These are phyloP conservation scores for Gaeumannomyces sp. DNA, from an alignment of 2,329 filamentous ascomycete species.

Conservation along the genomic window DNA sequence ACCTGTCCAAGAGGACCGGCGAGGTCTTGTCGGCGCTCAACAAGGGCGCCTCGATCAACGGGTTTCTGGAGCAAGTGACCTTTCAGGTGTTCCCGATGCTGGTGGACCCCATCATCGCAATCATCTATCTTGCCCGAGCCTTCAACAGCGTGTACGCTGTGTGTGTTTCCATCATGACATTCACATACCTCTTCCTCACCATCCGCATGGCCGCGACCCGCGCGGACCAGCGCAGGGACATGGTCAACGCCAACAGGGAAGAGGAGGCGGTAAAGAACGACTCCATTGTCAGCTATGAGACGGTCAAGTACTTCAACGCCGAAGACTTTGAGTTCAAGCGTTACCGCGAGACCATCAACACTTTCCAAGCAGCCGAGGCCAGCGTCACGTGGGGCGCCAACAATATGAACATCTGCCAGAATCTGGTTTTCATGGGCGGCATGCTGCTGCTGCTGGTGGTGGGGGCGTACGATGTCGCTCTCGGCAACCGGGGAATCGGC, in stretches of 20 bases:
- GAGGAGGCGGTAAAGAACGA: slow-evolving; percentile 98
- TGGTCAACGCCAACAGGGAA: slow-evolving; percentile 91
- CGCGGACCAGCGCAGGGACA: slow-evolving; percentile 82
- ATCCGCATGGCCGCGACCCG: slow-evolving; percentile 93
- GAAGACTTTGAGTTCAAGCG: slow-evolving; percentile 72
- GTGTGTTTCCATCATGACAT: slow-evolving; percentile 83
- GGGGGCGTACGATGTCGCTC: slow-evolving; percentile 70
- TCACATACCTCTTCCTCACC: slow-evolving; percentile 94
- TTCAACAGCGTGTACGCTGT: slow-evolving; percentile 90
- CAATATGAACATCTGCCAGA: slow-evolving; percentile 75
- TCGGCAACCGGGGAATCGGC: slow-evolving; percentile 57
- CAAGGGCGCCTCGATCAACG: slow-evolving; percentile 94
- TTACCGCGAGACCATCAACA: slow-evolving; percentile 63
- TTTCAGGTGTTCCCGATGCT: slow-evolving; percentile 96
- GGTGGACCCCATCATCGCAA: slow-evolving; percentile 78
- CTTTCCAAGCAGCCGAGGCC: slow-evolving; percentile 69
- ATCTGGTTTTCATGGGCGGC: slow-evolving; percentile 72
- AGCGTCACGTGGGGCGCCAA: slow-evolving; percentile 71
- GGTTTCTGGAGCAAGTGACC: slow-evolving; percentile 91
- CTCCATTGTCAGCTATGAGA: slow-evolving; percentile 97
- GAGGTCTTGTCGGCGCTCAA: slow-evolving; percentile 93
- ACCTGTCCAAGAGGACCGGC: slow-evolving; percentile 91
- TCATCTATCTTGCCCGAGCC: slow-evolving; percentile 68
- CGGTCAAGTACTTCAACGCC: slow-evolving; percentile 85
- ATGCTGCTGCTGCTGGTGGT: slow-evolving; percentile 67